These are phyloP conservation scores for Purshia tridentata DNA, from an alignment of 306 rosid species.

Conservation along the genomic window DNA sequence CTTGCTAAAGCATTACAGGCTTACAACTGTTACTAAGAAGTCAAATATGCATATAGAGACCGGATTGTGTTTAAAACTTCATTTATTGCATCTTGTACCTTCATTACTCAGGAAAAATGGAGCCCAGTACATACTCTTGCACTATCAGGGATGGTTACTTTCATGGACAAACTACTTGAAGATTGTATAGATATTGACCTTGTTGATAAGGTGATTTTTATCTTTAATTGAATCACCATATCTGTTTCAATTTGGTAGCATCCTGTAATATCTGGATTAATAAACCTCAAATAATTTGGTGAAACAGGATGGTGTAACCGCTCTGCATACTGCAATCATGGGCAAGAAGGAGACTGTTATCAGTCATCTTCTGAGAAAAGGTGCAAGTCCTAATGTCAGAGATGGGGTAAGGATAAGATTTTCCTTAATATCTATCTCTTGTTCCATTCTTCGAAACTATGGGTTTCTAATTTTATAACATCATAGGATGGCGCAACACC, in stretches of 20 bases:
- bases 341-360: conserved; percentile 82
- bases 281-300: conserved; percentile 31
- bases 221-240: not conserved
- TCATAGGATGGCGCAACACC: conserved; percentile 93
- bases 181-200: conserved; percentile 61
- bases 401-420: conserved; percentile 55
- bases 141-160: conserved; percentile 61
- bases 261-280: not conserved
- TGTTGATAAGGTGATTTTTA: conserved; percentile 46
- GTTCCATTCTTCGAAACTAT: not conserved
- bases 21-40: not conserved
- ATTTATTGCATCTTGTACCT: conserved; percentile 8
- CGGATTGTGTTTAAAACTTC: not conserved
- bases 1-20: not conserved
- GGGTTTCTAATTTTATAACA: conserved; percentile 22
- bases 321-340: conserved; percentile 82
- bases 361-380: conserved; percentile 88
- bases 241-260: conserved; percentile 5
- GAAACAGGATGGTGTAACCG: conserved; percentile 82
- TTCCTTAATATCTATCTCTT: not conserved
- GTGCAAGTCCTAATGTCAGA: conserved; percentile 81
- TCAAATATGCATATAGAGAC: not conserved
- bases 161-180: conserved; percentile 73
- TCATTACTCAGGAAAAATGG: conserved; percentile 70
- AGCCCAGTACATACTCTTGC: conserved; percentile 70